These are phyloP conservation scores for Penicillium occitanis DNA, from an alignment of 2,329 filamentous ascomycete genomes.

Conservation along the genomic window DNA sequence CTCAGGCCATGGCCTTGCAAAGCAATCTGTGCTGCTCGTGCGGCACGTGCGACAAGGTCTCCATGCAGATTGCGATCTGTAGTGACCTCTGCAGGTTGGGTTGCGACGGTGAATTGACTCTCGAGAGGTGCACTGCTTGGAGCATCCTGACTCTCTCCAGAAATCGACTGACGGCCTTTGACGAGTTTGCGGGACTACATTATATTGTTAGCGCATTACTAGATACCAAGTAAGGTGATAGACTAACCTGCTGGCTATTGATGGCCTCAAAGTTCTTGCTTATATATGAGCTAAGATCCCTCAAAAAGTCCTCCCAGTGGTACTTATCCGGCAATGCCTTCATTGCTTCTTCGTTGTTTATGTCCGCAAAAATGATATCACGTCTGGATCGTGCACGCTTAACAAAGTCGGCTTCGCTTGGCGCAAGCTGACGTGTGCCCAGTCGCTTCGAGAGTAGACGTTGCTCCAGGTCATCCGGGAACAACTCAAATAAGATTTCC, in stretches of 20 bases:
- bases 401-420: constrained; percentile 61
- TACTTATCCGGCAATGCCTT: constrained; percentile 58
- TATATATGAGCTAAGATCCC: constrained; percentile 59
- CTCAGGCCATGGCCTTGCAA: constrained; percentile 45
- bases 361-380: constrained; percentile 57
- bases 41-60: constrained; percentile 50
- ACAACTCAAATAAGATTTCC: constrained; percentile 59
- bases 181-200: constrained; percentile 40
- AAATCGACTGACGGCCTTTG: constrained; percentile 40
- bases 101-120: constrained; percentile 43
- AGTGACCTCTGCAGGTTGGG: constrained; percentile 41
- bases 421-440: constrained; percentile 54
- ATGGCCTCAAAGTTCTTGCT: constrained; percentile 58
- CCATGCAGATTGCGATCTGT: constrained; percentile 44
- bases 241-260: constrained; percentile 48
- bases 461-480: constrained; percentile 58
- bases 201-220: constrained; percentile 3
- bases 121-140: constrained; percentile 39
- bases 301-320: constrained; percentile 63
- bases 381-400: constrained; percentile 55
- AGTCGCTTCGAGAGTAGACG: constrained; percentile 56
- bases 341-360: constrained; percentile 52
- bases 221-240: not conserved
- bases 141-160: constrained; percentile 39
- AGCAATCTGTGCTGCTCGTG: constrained; percentile 50